Evolutionary conservation across 768 basidiomycete genomes (phyloP).

Genomic region (Erythrobasidium yunnanense): DNA sequence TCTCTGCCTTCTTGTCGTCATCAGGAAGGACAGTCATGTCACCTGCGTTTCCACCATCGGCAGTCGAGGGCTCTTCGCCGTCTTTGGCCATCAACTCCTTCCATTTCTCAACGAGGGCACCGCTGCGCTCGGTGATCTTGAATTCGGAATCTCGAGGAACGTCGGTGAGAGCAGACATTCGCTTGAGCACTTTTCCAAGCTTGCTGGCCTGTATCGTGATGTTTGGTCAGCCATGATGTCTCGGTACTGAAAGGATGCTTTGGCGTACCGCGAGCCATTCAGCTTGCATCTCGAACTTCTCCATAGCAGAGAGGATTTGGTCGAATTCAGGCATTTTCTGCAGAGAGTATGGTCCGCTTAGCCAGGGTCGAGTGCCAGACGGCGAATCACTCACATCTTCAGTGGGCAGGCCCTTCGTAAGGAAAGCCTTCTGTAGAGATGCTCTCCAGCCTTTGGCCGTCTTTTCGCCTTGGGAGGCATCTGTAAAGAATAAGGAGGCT

Average conservation of each 20-base stretch:
- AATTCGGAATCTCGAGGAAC: constrained; percentile 58
- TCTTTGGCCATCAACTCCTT: constrained; percentile 39
- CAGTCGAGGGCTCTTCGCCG: not conserved
- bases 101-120: constrained; percentile 61
- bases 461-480: constrained; percentile 42
- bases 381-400: constrained; percentile 16
- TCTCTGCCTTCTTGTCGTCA: constrained; percentile 26
- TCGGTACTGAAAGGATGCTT: not conserved
- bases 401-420: constrained; percentile 27
- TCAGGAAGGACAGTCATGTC: not conserved
- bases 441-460: constrained; percentile 87
- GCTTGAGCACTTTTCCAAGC: constrained; percentile 78
- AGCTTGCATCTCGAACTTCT: constrained; percentile 35
- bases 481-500: not conserved
- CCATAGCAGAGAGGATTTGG: constrained; percentile 36
- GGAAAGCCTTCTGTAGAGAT: constrained; percentile 63
- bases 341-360: no score
- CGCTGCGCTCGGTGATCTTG: constrained; percentile 61
- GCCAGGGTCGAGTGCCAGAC: not conserved
- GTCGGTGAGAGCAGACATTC: constrained; percentile 50
- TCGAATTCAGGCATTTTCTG: constrained; percentile 36
- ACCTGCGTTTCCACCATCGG: not conserved
- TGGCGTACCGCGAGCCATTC: constrained; percentile 35
- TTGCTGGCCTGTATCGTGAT: constrained; percentile 72
- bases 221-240: no score